Base-by-base conservation (phyloP, 306 rosid genomes). In the Casuarina cunninghamiana region DNA sequence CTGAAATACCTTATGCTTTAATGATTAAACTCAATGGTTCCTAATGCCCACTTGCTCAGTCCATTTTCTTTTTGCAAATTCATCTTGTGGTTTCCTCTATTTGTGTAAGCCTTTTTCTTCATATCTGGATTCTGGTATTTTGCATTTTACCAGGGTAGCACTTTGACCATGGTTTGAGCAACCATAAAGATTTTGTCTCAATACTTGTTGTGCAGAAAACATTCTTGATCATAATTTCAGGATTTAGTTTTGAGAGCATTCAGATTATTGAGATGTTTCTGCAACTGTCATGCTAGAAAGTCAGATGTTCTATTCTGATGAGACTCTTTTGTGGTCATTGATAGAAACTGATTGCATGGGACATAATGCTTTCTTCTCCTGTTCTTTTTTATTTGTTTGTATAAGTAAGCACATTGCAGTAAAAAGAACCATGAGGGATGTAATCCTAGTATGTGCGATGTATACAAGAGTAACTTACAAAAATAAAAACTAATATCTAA, bases 11-110 rank as follows among this genome's bases (percentile, higher is more conserved):
- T 42, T 45, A 50, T 68, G 69, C 51, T 75, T 77, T 51, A 53
- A 50, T 16, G 53, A n/a, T 77, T 53, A 77, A 48, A 53, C 44
- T 62, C 66, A 60, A 38, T 68, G 8, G 48, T 77, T 46, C 32
- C 17, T 17, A 53, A 17, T 73, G 58, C 53, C 51, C 61, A 76
- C 35, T 75, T 37, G 73, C 58, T 53, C 48, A 37, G 42, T 53
- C 35, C 48, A 60, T 16, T 19, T 26, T 83, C 26, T 53, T 21
- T 48, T n/a, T 44, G 74, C 3, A 63, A 16, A 63, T 63, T 63
- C 21, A 48, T 48, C 51, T 48, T 48, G 2, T 48, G 45, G 9
- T 15, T 55, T 72, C 66, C 6, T 65, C 41, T 51, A 51, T 72
- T 76, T n/a, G 72, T 44, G 6, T 80, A 54, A 38, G 21, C 11